phyloP scores from a whole-genome alignment of 108 stramenopile species.

The Bacterosira constricta region DNA sequence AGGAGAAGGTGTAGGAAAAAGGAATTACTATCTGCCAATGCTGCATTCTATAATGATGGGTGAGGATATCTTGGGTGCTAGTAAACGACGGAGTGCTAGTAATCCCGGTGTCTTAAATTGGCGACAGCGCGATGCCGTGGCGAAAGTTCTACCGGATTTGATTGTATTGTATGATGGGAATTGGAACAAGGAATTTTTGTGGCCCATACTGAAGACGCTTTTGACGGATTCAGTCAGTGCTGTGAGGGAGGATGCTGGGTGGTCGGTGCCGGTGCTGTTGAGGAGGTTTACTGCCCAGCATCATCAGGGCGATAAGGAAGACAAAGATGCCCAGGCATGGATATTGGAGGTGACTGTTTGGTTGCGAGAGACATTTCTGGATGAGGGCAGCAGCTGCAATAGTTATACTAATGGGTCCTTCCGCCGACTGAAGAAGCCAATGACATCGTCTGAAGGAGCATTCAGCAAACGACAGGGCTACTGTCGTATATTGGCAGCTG shows the following conservation, averaged over 20 bases:
- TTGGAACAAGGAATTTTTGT: slow-evolving; percentile 62
- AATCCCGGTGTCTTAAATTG: slow-evolving; percentile 91
- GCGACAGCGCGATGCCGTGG: slow-evolving; percentile 91
- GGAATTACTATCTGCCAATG: slow-evolving; percentile 70
- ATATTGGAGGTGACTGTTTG: slow-evolving; percentile 65
- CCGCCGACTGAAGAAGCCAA: slow-evolving; percentile 41
- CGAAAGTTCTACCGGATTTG: slow-evolving; percentile 81
- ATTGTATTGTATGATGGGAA: slow-evolving; percentile 62
- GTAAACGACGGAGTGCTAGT: slow-evolving; percentile 70
- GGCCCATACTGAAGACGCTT: slow-evolving; percentile 77
- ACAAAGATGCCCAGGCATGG: slow-evolving; percentile 35
- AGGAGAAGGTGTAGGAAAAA: slow-evolving; percentile 40
- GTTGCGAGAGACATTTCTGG: slow-evolving; percentile 70
- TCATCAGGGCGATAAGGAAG: slow-evolving; percentile 22
- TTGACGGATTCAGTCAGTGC: slow-evolving; percentile 77
- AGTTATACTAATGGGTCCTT: slow-evolving; percentile 5
- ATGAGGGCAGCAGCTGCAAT: slow-evolving; percentile 24
- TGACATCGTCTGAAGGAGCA: slow-evolving; percentile 52
- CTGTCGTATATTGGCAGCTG: slow-evolving; percentile 69
- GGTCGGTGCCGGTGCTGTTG: slow-evolving; percentile 75
- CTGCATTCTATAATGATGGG: slow-evolving; percentile 80
- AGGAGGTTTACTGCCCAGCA: slow-evolving; percentile 52
- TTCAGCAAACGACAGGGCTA: slow-evolving; percentile 81
- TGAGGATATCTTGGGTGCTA: slow-evolving; percentile 72
- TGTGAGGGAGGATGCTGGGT: slow-evolving; percentile 82